A percentile compares a stretch with the other conserved stretches of the same genome.
phyloP scores from a whole-genome alignment of 345 rosid genomes.

The Citrus sp. region DNA sequence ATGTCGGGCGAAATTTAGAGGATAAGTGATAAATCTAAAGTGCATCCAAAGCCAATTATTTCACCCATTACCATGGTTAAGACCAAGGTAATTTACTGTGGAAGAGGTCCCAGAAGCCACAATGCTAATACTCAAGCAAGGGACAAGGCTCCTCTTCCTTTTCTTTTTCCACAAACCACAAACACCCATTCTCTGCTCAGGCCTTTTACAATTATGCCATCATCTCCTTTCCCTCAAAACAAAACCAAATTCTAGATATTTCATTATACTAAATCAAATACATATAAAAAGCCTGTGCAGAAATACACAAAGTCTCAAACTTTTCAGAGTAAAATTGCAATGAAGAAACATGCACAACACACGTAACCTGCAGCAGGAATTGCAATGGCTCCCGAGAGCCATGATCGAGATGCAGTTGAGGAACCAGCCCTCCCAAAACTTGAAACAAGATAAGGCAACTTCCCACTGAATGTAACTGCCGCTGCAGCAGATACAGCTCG shows the following conservation, averaged over 20 bases:
- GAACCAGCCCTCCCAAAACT: constrained; percentile 47
- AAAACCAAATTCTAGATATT: neutral
- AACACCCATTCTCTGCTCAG: neutral
- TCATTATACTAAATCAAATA: neutral
- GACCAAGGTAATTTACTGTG: constrained; percentile 11
- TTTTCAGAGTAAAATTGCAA: neutral
- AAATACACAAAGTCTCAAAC: neutral
- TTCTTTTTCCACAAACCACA: neutral
- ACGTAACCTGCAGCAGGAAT: constrained; percentile 83
- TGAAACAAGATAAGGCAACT: constrained; percentile 51
- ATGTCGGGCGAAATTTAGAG: constrained; percentile 16
- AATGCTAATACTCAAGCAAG: constrained; percentile 25
- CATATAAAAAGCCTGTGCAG: neutral
- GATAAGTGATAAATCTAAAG: constrained; percentile 1
- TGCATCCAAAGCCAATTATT: constrained; percentile 8
- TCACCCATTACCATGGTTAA: constrained; percentile 14
- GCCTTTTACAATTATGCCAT: neutral
- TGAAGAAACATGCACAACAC: neutral
- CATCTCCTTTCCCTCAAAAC: neutral
- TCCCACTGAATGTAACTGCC: constrained; percentile 54
- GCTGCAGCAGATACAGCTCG: constrained; percentile 68
- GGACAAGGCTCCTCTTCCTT: constrained; percentile 36
- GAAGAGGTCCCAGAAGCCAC: constrained; percentile 34
- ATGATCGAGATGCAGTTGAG: constrained; percentile 42
- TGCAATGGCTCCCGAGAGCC: constrained; percentile 80